A percentile compares a stretch with the other conserved stretches of the same genome.
Evolutionary conservation across 495 filamentous ascomycete species (phyloP).

Genomic region (Tuber aestivum): DNA sequence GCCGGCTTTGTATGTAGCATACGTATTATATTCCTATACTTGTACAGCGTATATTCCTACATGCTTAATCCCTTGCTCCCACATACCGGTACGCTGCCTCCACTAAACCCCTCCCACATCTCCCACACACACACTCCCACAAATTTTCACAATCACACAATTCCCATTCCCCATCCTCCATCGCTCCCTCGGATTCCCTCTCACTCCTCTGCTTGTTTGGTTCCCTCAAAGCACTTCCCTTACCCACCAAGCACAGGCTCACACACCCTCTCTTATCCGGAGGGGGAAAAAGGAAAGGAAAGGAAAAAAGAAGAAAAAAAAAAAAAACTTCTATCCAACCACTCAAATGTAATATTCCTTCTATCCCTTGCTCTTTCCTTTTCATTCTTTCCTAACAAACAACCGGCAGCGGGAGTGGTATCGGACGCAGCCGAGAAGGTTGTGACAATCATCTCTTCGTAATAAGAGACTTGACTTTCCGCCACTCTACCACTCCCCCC

Average conservation of each 20-base stretch:
- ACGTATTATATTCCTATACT: background rate
- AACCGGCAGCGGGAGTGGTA: conserved; percentile 7
- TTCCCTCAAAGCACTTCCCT: background rate
- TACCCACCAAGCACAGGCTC: background rate
- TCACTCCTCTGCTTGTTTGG: background rate
- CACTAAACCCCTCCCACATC: background rate
- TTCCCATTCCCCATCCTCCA: background rate
- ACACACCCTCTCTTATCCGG: background rate
- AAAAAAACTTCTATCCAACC: background rate
- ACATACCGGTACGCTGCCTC: conserved; percentile 1
- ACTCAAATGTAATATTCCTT: conserved; percentile 7
- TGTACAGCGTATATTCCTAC: background rate
- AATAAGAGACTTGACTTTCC: conserved; percentile 2
- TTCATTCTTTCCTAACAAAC: conserved; percentile 12
- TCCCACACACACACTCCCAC: background rate
- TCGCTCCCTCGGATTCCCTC: background rate
- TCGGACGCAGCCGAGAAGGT: background rate
- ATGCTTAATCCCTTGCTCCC: background rate
- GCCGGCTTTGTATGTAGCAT: conserved; percentile 2
- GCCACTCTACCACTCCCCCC: background rate
- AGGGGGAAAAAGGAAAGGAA: background rate
- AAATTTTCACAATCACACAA: background rate
- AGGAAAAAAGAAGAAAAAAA: background rate
- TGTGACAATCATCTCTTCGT: conserved; percentile 3
- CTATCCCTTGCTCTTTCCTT: conserved; percentile 3